A percentile compares a stretch with the other conserved stretches of the same genome.
phyloP scores from a whole-genome alignment of 139 green algal genomes.

The Picochlorum sp. region DNA sequence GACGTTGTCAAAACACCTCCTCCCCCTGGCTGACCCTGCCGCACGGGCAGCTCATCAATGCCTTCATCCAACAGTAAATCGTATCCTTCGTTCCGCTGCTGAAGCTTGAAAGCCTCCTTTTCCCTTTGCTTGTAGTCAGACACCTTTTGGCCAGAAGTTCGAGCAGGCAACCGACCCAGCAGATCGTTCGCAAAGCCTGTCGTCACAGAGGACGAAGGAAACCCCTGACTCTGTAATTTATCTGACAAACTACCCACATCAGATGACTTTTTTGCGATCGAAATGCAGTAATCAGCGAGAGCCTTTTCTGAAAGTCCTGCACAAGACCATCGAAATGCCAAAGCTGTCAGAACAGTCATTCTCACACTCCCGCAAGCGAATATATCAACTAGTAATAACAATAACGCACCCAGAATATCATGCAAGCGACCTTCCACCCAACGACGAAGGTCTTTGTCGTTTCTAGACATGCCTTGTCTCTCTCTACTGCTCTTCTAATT shows the following conservation, averaged over 20 bases:
- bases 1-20: background rate
- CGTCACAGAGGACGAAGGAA: slow-evolving; percentile 37
- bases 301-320: slow-evolving; percentile 40
- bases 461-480: too few species aligned
- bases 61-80: slow-evolving; percentile 40
- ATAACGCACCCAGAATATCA: slow-evolving; percentile 48
- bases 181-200: slow-evolving; percentile 50
- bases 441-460: slow-evolving; percentile 20
- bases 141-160: background rate
- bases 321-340: background rate
- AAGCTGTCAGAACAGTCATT: background rate
- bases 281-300: slow-evolving; percentile 34
- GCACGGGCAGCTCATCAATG: slow-evolving; percentile 10
- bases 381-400: background rate
- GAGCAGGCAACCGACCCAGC: slow-evolving; percentile 33
- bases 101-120: slow-evolving; percentile 30
- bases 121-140: slow-evolving; percentile 21
- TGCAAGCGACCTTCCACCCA: slow-evolving; percentile 75
- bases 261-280: slow-evolving; percentile 37
- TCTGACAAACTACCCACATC: slow-evolving; percentile 20
- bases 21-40: slow-evolving; percentile 23
- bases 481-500: too few species aligned
- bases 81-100: slow-evolving; percentile 42
- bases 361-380: background rate
- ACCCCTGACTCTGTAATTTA: slow-evolving; percentile 32